Evolutionary conservation across 768 basidiomycete species (phyloP).

Genomic region (Goffeauzyma gilvescens): DNA sequence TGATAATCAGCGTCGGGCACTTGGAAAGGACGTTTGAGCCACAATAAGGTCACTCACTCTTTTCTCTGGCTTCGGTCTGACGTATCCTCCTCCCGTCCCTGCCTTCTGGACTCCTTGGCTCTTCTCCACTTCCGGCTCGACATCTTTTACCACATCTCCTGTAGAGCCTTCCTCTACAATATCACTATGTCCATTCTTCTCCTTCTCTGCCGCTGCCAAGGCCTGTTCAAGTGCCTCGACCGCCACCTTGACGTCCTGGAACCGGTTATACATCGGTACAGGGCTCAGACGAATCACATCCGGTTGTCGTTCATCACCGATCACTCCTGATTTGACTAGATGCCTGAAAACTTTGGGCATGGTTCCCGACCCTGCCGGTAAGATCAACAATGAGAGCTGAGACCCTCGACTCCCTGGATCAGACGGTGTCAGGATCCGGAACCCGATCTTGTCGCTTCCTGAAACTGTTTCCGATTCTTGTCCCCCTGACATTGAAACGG

Average conservation of each 20-base stretch:
- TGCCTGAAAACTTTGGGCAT: slow-evolving; percentile 54
- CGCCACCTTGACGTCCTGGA: slow-evolving; percentile 55
- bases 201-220: too few relatives aligned
- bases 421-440: slow-evolving; percentile 82
- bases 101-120: too few relatives aligned
- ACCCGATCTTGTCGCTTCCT: slow-evolving; percentile 36
- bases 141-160: too few relatives aligned
- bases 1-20: too few relatives aligned
- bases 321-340: slow-evolving; percentile 51
- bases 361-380: slow-evolving; percentile 38
- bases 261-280: slow-evolving; percentile 66
- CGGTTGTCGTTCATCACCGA: slow-evolving; percentile 80
- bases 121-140: too few relatives aligned
- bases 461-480: background rate
- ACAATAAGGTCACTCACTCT: too few relatives aligned
- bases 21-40: too few relatives aligned
- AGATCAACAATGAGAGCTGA: slow-evolving; percentile 69
- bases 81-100: too few relatives aligned
- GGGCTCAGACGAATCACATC: slow-evolving; percentile 82
- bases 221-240: slow-evolving; percentile 45
- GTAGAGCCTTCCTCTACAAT: too few relatives aligned
- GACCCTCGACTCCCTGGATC: slow-evolving; percentile 53
- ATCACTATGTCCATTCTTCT: too few relatives aligned
- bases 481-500: slow-evolving; percentile 1
- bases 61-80: too few relatives aligned